These are phyloP conservation scores for Artemisia tridentata DNA, from an alignment of 129 eudicot species.

Conservation along the genomic window DNA sequence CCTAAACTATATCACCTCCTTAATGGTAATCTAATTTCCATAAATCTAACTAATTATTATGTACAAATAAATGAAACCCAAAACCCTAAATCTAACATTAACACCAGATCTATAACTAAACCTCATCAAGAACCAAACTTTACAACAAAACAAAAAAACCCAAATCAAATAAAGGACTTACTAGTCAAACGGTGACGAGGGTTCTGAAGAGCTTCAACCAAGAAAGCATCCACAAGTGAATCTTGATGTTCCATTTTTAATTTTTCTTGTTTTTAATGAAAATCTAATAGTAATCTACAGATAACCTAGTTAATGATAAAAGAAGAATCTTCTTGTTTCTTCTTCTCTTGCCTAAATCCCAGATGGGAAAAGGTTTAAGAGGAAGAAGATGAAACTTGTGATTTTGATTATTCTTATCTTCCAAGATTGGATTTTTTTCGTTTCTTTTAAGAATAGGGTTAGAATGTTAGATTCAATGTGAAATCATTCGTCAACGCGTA, in stretches of 20 bases:
- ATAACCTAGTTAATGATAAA: conserved; percentile 2
- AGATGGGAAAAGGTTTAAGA: conserved; percentile 43
- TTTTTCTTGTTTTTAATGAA: neutral
- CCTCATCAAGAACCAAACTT: neutral
- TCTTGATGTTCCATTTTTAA: conserved; percentile 28
- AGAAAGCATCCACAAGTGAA: conserved; percentile 72
- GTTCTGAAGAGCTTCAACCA: conserved; percentile 94
- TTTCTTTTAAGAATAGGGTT: neutral
- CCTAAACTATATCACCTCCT: too few species aligned
- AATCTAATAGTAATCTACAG: neutral
- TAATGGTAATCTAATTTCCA: neutral
- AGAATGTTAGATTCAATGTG: conserved; percentile 20
- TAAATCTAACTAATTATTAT: neutral
- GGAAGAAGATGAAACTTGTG: conserved; percentile 34
- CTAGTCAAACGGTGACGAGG: conserved; percentile 97
- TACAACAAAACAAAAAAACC: neutral
- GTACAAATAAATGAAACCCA: neutral
- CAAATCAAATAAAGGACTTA: conserved; percentile 35
- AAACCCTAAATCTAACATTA: conserved; percentile 11
- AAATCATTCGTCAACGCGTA: conserved; percentile 24
- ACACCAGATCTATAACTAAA: neutral
- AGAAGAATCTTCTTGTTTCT: conserved; percentile 40
- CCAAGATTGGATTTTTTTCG: neutral
- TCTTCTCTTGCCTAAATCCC: conserved; percentile 33
- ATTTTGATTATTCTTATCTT: neutral